Conservation (phyloP, 106 monocot species). For the Iris macrosiphon region DNA sequence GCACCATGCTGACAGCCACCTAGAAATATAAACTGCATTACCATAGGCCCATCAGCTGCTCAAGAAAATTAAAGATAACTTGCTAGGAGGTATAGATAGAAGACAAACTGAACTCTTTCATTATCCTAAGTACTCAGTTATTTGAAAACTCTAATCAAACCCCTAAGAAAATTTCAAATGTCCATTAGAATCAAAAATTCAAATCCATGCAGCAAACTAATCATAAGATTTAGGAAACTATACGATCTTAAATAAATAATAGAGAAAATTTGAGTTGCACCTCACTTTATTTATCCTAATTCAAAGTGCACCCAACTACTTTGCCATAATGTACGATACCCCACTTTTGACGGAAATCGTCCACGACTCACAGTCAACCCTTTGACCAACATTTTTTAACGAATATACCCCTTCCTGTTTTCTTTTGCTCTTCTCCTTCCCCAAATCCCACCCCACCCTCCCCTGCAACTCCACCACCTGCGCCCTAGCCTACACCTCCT, state of each 20-base stretch:
- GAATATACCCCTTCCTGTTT: slow-evolving; percentile 33
- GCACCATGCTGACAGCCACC: background rate
- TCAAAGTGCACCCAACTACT: no score
- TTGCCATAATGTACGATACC: no score
- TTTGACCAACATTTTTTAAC: no score
- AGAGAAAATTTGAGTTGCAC: no score
- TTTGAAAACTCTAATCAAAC: background rate
- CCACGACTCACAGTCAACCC: no score
- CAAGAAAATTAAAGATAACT: background rate
- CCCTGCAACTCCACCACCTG: slow-evolving; percentile 14
- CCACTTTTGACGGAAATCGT: no score
- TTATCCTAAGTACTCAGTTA: background rate
- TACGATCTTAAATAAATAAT: no score
- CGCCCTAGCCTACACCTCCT: slow-evolving; percentile 4
- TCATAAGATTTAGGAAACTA: no score
- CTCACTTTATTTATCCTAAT: no score
- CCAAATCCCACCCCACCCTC: slow-evolving; percentile 7
- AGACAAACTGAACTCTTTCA: background rate
- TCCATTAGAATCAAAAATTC: no score
- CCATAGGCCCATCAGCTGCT: background rate
- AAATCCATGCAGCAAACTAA: background rate
- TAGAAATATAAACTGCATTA: background rate
- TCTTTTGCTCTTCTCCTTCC: slow-evolving; percentile 18
- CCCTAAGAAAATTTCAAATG: no score
- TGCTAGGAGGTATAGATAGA: background rate